phyloP scores from a whole-genome alignment of 1,139 yeast species.

The Casaregolazyma lundiana region DNA sequence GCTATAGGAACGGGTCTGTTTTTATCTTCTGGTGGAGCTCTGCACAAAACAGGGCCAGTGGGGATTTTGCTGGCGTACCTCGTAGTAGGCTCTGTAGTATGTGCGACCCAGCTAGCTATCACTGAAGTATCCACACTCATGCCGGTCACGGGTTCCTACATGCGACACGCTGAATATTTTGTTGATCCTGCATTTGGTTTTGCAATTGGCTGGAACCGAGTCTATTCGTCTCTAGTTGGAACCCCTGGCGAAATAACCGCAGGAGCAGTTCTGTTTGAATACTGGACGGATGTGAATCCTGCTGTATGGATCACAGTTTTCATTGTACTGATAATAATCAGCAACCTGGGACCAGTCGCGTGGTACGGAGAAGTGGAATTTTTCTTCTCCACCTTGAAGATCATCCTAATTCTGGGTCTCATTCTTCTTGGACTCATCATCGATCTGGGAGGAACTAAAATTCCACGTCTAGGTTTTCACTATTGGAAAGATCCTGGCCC shows the following conservation, averaged over 20 bases:
- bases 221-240: conserved; percentile 38
- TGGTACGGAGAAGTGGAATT: conserved; percentile 36
- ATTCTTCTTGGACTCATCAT: conserved; percentile 32
- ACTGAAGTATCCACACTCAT: conserved; percentile 72
- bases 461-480: conserved; percentile 56
- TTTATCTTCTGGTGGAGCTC: conserved; percentile 68
- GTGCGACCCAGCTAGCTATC: conserved; percentile 62
- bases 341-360: conserved; percentile 35
- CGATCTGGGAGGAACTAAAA: conserved; percentile 27
- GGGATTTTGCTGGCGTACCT: conserved; percentile 58
- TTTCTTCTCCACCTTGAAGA: conserved; percentile 31
- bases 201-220: conserved; percentile 38
- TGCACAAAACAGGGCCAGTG: conserved; percentile 66
- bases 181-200: conserved; percentile 20
- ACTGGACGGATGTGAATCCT: conserved; percentile 29
- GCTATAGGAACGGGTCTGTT: conserved; percentile 48
- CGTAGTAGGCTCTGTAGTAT: conserved; percentile 62
- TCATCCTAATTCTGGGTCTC: conserved; percentile 20
- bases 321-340: conserved; percentile 28
- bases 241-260: conserved; percentile 45
- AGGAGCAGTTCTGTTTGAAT: conserved; percentile 34
- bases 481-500: conserved; percentile 86
- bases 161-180: conserved; percentile 58
- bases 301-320: conserved; percentile 36
- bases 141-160: conserved; percentile 66